Evolutionary conservation across 768 basidiomycete genomes (phyloP).

Genomic region (Peribolospora baueri): DNA sequence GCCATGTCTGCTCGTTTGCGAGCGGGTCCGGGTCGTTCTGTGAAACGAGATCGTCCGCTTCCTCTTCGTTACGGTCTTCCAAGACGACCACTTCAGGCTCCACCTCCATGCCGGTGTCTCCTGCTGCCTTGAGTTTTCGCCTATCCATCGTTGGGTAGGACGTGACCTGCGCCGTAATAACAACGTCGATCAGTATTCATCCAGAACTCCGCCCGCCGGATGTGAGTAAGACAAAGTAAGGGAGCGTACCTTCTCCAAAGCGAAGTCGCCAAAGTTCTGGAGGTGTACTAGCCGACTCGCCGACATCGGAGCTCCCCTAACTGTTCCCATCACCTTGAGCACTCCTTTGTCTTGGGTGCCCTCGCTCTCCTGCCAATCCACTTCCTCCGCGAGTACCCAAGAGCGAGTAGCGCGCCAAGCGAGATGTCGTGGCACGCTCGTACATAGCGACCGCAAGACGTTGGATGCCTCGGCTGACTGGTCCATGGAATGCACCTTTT

Average conservation of each 20-base stretch:
- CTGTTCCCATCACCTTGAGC: conserved; percentile 54
- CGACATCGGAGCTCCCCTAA: conserved; percentile 53
- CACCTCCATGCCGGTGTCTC: conserved; percentile 32
- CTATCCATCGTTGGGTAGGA: conserved; percentile 20
- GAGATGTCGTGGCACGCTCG: conserved; percentile 55
- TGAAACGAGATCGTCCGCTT: conserved; percentile 65
- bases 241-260: conserved; percentile 42
- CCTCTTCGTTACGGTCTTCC: conserved; percentile 34
- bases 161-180: conserved; percentile 14
- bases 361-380: conserved; percentile 27
- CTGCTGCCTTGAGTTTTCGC: conserved; percentile 4
- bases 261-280: conserved; percentile 69
- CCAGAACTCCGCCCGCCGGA: neutral
- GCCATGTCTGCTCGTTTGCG: conserved; percentile 94
- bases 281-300: conserved; percentile 69
- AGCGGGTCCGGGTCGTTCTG: conserved; percentile 71
- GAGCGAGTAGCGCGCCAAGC: conserved; percentile 61
- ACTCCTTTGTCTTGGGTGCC: conserved; percentile 28
- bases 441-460: conserved; percentile 51
- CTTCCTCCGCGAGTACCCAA: conserved; percentile 48
- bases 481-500: conserved; percentile 44
- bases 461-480: conserved; percentile 38
- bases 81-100: conserved; percentile 30
- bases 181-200: conserved; percentile 10
- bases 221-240: neutral